These are phyloP conservation scores for Podospora tetraspora DNA, from an alignment of 495 filamentous ascomycete genomes.

Conservation along the genomic window DNA sequence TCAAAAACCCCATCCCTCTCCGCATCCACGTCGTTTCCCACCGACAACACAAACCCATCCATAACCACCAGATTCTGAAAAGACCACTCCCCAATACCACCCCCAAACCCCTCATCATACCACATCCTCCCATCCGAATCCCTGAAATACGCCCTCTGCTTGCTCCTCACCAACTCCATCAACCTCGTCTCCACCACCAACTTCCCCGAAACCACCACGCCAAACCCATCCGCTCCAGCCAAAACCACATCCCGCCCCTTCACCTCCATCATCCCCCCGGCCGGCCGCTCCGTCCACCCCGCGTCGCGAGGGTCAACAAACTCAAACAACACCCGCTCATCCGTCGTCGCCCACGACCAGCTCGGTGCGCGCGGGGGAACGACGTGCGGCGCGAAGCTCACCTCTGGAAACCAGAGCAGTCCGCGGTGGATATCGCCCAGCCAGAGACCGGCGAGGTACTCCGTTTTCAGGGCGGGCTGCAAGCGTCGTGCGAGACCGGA, in stretches of 20 bases:
- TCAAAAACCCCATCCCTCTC: neutral
- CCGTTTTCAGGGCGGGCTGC: conserved; percentile 28
- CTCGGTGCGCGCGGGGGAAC: neutral
- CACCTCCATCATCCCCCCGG: neutral
- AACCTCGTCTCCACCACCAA: neutral
- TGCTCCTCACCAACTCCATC: neutral
- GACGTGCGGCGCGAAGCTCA: neutral
- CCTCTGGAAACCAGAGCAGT: neutral
- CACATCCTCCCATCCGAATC: neutral
- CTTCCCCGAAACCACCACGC: neutral
- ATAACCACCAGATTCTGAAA: neutral
- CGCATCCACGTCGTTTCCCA: neutral
- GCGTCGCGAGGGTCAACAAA: neutral
- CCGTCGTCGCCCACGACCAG: conserved; percentile 4
- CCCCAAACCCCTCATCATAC: neutral
- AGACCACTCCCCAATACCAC: neutral
- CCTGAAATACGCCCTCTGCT: neutral
- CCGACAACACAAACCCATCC: neutral
- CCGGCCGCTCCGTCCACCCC: neutral
- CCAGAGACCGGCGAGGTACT: conserved; percentile 43
- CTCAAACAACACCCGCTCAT: neutral
- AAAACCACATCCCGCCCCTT: neutral
- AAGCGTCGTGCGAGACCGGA: conserved; percentile 29
- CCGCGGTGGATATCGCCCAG: conserved; percentile 45
- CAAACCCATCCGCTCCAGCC: neutral